Conservation (phyloP, 805 yeast species). For the Saccharomycopsis synnaedendra region DNA sequence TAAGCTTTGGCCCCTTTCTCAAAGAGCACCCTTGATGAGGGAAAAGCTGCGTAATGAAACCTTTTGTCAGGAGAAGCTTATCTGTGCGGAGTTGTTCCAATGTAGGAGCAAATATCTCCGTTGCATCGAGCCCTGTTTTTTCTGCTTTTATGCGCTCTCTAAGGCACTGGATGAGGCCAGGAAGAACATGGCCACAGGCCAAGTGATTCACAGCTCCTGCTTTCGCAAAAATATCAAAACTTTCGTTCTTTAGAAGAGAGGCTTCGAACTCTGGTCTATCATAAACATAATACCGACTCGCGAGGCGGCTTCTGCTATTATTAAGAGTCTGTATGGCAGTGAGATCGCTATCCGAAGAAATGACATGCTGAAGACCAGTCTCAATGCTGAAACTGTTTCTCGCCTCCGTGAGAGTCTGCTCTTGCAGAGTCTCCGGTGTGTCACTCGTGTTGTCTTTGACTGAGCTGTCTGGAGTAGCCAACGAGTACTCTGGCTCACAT, state of each 20-base stretch:
- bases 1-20: conserved; percentile 3
- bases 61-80: conserved; percentile 1
- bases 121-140: neutral
- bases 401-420: too few relatives aligned
- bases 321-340: too few relatives aligned
- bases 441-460: too few relatives aligned
- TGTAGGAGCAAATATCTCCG: conserved; percentile 8
- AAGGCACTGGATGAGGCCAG: neutral
- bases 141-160: neutral
- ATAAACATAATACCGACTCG: conserved; percentile 2
- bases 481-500: too few relatives aligned
- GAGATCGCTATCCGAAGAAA: too few relatives aligned
- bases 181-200: conserved; percentile 5
- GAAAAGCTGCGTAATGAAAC: conserved; percentile 6
- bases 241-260: neutral
- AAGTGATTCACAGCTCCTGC: neutral
- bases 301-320: too few relatives aligned
- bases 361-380: too few relatives aligned
- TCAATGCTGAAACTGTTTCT: too few relatives aligned
- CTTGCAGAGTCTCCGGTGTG: too few relatives aligned
- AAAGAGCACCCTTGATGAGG: conserved; percentile 14
- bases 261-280: conserved; percentile 2
- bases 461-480: too few relatives aligned
- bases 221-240: conserved; percentile 6
- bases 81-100: conserved; percentile 3